Evolutionary conservation across 148 eudicot genomes (phyloP), one percentile per base, ranked within the genome.

Genomic region (Salicornia ramosissima): DNA sequence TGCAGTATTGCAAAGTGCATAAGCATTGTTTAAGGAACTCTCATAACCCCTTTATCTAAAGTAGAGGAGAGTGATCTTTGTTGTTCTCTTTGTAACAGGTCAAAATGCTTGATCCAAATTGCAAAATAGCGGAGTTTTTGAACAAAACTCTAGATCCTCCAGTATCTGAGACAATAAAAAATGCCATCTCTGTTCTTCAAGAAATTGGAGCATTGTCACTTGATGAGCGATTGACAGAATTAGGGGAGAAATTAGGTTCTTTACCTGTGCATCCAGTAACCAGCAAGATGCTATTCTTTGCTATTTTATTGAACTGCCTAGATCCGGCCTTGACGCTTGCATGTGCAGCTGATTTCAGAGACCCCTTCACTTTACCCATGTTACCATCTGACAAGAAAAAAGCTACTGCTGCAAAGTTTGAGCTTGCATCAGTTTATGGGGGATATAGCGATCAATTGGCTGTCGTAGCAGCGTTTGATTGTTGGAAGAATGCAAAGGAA

Each of bases 251-350:
- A 80, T 83, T 95, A 18, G 97, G 91, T 63, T 75, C 78, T 50
- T 80, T 95, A 24, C 99, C 99, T 4, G 97, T 95, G 68, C 97
- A 95, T 79, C 99, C 99, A 6, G 56, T 80, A 60, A 84, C 81
- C 31, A 80, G 99, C 96, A 95, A 83, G 86, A 95, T 95, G 99
- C 88, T 95, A 53, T 81, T 91, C 74, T 72, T 89, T 72, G 86
- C 90, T 51, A 87, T 89, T 76, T 73, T 91, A 67, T 40, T 95
- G 78, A 86, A 87, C 67, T 95, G 99, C 72, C 90, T 95, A 74
- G 97, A 87, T 63, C 99, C 99, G 7, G 99, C 99, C 63, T 75
- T 95, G 78, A 95, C 99, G 58, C 80, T 91, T 71, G 99, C 99
- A 46, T 95, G 99, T 76, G 93, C 97, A 24, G 76, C 91, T 70